phyloP scores from a whole-genome alignment of 495 filamentous ascomycete species.

The Tuber aestivum region DNA sequence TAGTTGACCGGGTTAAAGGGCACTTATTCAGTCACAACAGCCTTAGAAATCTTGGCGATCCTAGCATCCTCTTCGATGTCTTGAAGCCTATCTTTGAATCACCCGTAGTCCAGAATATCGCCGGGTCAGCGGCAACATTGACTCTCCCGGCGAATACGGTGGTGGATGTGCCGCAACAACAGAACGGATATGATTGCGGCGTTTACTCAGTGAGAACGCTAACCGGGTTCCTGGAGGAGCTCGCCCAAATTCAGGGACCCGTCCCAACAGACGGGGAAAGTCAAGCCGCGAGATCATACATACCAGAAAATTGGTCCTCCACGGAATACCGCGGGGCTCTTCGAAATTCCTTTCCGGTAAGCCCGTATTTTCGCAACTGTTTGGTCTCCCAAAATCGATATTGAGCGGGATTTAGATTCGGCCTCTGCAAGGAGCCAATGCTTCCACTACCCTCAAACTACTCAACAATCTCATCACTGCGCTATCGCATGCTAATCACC shows the following conservation, averaged over 20 bases:
- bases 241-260: neutral
- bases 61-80: neutral
- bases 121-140: neutral
- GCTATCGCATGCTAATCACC: slow-evolving; percentile 3
- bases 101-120: neutral
- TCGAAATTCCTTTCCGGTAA: neutral
- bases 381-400: neutral
- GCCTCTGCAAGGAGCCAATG: neutral
- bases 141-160: neutral
- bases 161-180: slow-evolving; percentile 3
- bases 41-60: neutral
- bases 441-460: neutral
- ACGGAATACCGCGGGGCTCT: neutral
- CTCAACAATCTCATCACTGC: neutral
- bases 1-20: slow-evolving; percentile 3
- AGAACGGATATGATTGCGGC: slow-evolving; percentile 18
- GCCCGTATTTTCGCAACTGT: neutral
- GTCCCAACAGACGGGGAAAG: neutral
- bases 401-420: neutral
- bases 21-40: slow-evolving; percentile 1
- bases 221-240: neutral
- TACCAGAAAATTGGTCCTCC: neutral
- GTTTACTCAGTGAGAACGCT: slow-evolving; percentile 7
- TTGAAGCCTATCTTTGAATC: neutral
- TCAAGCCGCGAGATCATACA: neutral